Evolutionary conservation across 805 yeast genomes (phyloP).

Genomic region (Kazachstania psychrophila): DNA sequence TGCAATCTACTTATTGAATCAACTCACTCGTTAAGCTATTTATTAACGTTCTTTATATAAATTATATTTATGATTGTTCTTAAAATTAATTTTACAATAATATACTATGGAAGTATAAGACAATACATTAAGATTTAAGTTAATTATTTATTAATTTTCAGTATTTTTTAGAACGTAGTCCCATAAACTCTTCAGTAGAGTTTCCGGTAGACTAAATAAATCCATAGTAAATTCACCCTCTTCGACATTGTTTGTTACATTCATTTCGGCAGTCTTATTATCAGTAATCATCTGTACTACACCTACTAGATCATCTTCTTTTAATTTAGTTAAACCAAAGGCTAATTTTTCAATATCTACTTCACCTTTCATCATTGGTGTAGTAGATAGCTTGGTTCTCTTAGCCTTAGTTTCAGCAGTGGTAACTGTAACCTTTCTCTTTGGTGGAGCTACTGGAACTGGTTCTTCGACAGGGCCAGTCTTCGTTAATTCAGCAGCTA

Average conservation of each 20-base stretch:
- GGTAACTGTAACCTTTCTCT: slow-evolving; percentile 20
- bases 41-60: no score
- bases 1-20: no score
- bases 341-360: slow-evolving; percentile 89
- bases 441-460: slow-evolving; percentile 19
- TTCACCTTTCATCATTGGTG: slow-evolving; percentile 51
- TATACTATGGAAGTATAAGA: no score
- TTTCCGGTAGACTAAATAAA: slow-evolving; percentile 85
- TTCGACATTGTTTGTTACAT: slow-evolving; percentile 88
- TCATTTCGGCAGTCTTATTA: slow-evolving; percentile 90
- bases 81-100: no score
- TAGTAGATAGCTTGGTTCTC: slow-evolving; percentile 38
- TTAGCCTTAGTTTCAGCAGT: slow-evolving; percentile 36
- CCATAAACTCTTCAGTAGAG: slow-evolving; percentile 84
- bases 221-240: slow-evolving; percentile 98
- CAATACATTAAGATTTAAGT: no score
- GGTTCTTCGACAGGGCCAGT: slow-evolving; percentile 70
- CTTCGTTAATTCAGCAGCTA: slow-evolving; percentile 65
- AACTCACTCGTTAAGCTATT: no score
- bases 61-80: no score
- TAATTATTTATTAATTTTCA: no score
- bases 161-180: slow-evolving; percentile 78
- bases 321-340: slow-evolving; percentile 75
- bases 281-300: slow-evolving; percentile 98
- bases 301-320: slow-evolving; percentile 86